These are phyloP conservation scores for Penicillium salamii DNA, from an alignment of 495 filamentous ascomycete species.

Conservation along the genomic window DNA sequence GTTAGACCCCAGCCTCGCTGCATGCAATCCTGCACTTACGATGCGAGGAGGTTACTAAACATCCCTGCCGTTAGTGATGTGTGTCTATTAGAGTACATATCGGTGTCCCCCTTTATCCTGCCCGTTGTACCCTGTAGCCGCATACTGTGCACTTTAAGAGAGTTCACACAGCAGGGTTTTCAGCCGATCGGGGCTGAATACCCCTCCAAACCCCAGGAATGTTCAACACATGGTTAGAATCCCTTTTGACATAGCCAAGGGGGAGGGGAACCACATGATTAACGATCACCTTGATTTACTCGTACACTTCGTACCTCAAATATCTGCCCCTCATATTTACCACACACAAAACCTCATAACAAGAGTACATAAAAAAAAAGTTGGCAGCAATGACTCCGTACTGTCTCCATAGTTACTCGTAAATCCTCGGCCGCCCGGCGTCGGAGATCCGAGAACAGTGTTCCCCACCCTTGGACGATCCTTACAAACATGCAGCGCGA, in stretches of 20 bases:
- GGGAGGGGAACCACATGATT: slow-evolving; percentile 14
- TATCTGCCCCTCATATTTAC: slow-evolving; percentile 4
- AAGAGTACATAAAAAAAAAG: too few relatives aligned
- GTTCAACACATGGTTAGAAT: slow-evolving; percentile 14
- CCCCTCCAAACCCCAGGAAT: slow-evolving; percentile 8
- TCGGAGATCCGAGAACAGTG: slow-evolving; percentile 7
- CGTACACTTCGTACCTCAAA: too few relatives aligned
- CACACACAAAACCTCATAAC: too few relatives aligned
- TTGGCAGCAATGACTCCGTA: too few relatives aligned
- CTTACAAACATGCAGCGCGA: slow-evolving; percentile 12
- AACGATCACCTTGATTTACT: slow-evolving; percentile 7
- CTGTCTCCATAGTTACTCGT: too few relatives aligned
- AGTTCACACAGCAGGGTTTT: neutral
- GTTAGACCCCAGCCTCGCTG: slow-evolving; percentile 17
- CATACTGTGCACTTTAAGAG: neutral
- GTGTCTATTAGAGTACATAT: slow-evolving; percentile 10
- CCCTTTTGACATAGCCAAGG: slow-evolving; percentile 4
- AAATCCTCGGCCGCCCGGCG: slow-evolving; percentile 11
- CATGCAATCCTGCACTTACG: slow-evolving; percentile 15
- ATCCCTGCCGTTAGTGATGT: slow-evolving; percentile 16
- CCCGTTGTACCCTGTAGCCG: neutral
- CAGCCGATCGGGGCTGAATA: neutral
- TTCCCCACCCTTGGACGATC: slow-evolving; percentile 14
- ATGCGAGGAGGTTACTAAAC: slow-evolving; percentile 21
- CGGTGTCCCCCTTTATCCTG: too few relatives aligned